Conservation (phyloP, 257 asterid genomes). For the Eucommia ulmoides region DNA sequence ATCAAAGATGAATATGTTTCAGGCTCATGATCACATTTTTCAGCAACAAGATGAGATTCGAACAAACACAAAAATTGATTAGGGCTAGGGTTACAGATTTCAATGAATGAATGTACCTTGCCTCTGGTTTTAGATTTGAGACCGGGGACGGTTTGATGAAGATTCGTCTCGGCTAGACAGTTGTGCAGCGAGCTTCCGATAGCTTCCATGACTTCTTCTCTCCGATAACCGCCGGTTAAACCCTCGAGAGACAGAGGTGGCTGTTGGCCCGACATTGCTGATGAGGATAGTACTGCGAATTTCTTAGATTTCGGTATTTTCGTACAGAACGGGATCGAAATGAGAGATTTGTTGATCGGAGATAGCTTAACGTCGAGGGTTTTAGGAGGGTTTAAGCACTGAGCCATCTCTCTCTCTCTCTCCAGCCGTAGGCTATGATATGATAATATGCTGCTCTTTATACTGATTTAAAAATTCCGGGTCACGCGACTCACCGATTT, state of each 20-base stretch:
- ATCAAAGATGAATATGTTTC: not conserved
- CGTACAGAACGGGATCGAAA: constrained; percentile 4
- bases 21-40: not conserved
- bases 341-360: constrained; percentile 4
- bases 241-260: constrained; percentile 20
- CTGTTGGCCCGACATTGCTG: constrained; percentile 19
- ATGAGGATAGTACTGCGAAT: constrained; percentile 27
- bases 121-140: constrained; percentile 75
- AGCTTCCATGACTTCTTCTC: constrained; percentile 38
- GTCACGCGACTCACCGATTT: too few relatives aligned
- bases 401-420: too few relatives aligned
- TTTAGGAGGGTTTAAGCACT: constrained; percentile 31
- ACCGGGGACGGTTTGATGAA: constrained; percentile 54
- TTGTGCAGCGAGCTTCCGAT: constrained; percentile 41
- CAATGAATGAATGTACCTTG: constrained; percentile 34
- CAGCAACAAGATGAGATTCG: not conserved
- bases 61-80: not conserved
- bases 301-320: constrained; percentile 19
- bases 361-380: constrained; percentile 17
- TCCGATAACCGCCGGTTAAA: constrained; percentile 27
- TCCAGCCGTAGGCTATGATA: too few relatives aligned
- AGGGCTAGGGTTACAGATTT: not conserved
- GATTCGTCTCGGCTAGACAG: constrained; percentile 76
- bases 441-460: too few relatives aligned
- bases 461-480: too few relatives aligned